Percentiles rank a stretch among this genome's conserved stretches.
Conservation (phyloP, 2,329 filamentous ascomycete genomes). For the Nectriaceae sp. region DNA sequence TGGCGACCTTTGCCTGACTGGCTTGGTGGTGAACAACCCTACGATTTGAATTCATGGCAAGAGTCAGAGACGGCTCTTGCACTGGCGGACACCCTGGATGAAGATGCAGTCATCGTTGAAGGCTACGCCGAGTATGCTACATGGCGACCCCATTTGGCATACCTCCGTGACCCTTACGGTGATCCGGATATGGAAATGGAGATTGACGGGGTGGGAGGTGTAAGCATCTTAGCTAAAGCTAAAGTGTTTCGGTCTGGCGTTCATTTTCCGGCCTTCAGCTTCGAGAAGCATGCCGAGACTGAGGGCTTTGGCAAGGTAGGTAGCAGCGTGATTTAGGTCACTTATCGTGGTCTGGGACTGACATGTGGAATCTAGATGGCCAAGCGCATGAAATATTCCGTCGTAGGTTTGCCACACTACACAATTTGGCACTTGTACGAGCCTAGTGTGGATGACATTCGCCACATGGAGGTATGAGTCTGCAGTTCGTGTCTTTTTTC, state of each 20-base stretch:
- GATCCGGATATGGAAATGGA: slow-evolving; percentile 99
- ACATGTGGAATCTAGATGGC: slow-evolving; percentile 70
- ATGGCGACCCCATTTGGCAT: slow-evolving; percentile 95
- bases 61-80: slow-evolving; percentile 96
- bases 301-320: slow-evolving; percentile 96
- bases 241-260: slow-evolving; percentile 93
- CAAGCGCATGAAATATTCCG: slow-evolving; percentile 91
- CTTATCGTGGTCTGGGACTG: slow-evolving; percentile 8
- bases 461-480: slow-evolving; percentile 80
- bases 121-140: slow-evolving; percentile 99
- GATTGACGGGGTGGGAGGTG: slow-evolving; percentile 94
- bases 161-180: slow-evolving; percentile 93
- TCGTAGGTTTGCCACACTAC: slow-evolving; percentile 94
- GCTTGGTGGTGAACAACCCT: slow-evolving; percentile 97
- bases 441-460: slow-evolving; percentile 95
- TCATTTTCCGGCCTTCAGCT: slow-evolving; percentile 97
- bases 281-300: slow-evolving; percentile 97
- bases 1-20: slow-evolving; percentile 99
- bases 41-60: slow-evolving; percentile 98
- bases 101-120: slow-evolving; percentile 98
- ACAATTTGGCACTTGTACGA: slow-evolving; percentile 99
- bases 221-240: slow-evolving; percentile 95
- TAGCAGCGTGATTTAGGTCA: neutral
- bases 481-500: neutral
- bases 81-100: slow-evolving; percentile 90